These are phyloP conservation scores for Abrus pulchellus DNA, from an alignment of 306 rosid genomes.

Conservation along the genomic window DNA sequence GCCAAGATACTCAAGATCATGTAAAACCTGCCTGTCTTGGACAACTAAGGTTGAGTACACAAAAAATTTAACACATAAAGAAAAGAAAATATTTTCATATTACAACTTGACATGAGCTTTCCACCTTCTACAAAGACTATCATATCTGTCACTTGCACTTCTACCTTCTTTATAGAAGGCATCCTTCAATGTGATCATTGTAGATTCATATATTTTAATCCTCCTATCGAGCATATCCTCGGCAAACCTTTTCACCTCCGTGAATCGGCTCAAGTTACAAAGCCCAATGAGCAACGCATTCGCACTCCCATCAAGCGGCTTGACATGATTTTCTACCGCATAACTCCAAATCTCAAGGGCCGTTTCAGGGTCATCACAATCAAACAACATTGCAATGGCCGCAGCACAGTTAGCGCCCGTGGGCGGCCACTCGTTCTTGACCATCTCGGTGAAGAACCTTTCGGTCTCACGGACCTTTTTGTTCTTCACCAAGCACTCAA, in stretches of 20 bases:
- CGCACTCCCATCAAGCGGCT: slow-evolving; percentile 66
- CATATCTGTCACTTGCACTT: slow-evolving; percentile 66
- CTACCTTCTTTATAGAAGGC: slow-evolving; percentile 65
- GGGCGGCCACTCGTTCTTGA: slow-evolving; percentile 73
- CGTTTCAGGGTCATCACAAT: slow-evolving; percentile 74
- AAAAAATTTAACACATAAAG: neutral
- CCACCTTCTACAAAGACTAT: slow-evolving; percentile 56
- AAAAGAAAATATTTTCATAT: no score
- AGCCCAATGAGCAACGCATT: slow-evolving; percentile 76
- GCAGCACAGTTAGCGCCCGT: slow-evolving; percentile 59
- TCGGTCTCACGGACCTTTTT: slow-evolving; percentile 55
- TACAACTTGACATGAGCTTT: no score
- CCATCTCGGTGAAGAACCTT: slow-evolving; percentile 72
- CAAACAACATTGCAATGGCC: slow-evolving; percentile 69
- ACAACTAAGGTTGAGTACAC: neutral
- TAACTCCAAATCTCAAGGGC: slow-evolving; percentile 72
- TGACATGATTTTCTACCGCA: slow-evolving; percentile 61
- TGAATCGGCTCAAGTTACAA: slow-evolving; percentile 59
- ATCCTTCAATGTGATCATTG: slow-evolving; percentile 64
- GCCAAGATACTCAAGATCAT: no score
- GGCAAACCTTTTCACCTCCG: slow-evolving; percentile 59
- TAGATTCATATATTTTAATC: slow-evolving; percentile 62
- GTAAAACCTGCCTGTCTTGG: slow-evolving; percentile 22
- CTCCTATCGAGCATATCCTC: slow-evolving; percentile 68
- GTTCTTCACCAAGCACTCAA: slow-evolving; percentile 71